Evolutionary conservation across 176 grass and related monocot species (phyloP), one percentile per base, ranked within the genome.

Genomic region (Cenchrus fungigraminus): DNA sequence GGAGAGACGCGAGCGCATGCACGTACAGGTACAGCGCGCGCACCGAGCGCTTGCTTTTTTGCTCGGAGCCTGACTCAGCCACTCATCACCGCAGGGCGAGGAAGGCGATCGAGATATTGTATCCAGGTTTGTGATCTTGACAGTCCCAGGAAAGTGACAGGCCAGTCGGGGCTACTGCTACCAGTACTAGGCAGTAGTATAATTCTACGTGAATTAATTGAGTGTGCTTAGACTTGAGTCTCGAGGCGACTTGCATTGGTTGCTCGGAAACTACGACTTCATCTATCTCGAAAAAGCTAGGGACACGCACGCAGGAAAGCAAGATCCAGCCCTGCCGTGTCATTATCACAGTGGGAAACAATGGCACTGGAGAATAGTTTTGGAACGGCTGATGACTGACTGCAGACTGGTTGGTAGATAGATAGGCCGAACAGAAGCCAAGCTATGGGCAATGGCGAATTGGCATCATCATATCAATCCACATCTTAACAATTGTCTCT

Each of bases 401-500:
- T 46, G 44, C 15, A 22, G 46, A 46, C 63, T 19, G 69, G 34
- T 74, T 88, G 74, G 86, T 73, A 28, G 59, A 40, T 17, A 10
- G 51, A 14, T 34, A 34, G 13, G 51, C 10, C 1, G 46, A 76
- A 69, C 7, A 14, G 15, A 42, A 53, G 63, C 4, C 42, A 50
- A 51, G 60, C 43, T 17, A n/a, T 11, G 10, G 14, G 73, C 73
- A 81, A 15, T 49, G 31, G 37, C 43, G 31, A 80, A 84, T 70
- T 89, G 52, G 77, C 31, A 88, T 54, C 52, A 60, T 22, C 20
- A 25, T 13, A 60, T 22, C 20, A 25, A 83, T 79, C 58, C 5
- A 85, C 76, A 87, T 86, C 77, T 68, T 40, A 86, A 50, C 29
- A 74, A 53, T 74, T 86, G 83, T 47, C 43, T 78, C 84, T 79